Conservation (phyloP, 768 basidiomycete species). For the Collybia sp. region DNA sequence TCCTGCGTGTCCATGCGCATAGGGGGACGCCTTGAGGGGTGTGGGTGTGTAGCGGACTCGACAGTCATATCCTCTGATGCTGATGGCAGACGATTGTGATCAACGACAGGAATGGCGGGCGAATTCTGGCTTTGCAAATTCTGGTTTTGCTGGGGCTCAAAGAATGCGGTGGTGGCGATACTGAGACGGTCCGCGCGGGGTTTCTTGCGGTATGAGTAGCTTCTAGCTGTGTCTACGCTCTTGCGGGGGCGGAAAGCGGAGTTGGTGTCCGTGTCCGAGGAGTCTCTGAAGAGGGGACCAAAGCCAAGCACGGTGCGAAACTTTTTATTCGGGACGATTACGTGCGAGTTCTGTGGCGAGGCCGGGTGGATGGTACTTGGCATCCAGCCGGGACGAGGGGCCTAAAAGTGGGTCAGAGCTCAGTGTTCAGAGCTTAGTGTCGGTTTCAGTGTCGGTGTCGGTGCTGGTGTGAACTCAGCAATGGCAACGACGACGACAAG, state of each 20-base stretch:
- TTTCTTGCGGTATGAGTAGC: conserved; percentile 28
- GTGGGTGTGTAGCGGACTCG: conserved; percentile 12
- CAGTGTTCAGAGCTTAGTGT: background rate
- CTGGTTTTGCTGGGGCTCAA: conserved; percentile 27
- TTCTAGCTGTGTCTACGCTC: conserved; percentile 40
- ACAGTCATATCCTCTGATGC: conserved; percentile 18
- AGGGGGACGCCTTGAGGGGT: conserved; percentile 41
- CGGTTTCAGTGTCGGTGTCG: conserved; percentile 1
- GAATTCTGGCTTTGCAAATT: conserved; percentile 18
- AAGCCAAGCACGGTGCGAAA: conserved; percentile 47
- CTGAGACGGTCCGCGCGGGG: conserved; percentile 28
- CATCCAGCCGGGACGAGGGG: background rate
- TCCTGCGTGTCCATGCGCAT: conserved; percentile 71
- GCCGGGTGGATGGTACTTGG: conserved; percentile 7
- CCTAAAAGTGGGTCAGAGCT: background rate
- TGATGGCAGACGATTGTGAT: no score
- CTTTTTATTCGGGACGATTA: conserved; percentile 33
- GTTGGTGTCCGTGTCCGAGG: conserved; percentile 22
- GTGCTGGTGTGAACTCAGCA: conserved; percentile 1
- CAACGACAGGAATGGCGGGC: conserved; percentile 3
- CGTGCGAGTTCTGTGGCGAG: conserved; percentile 12
- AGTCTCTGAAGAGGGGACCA: conserved; percentile 26
- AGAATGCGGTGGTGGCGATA: conserved; percentile 37
- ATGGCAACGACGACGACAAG: conserved; percentile 1
- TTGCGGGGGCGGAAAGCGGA: conserved; percentile 21